A percentile compares a stretch with the other conserved stretches of the same genome.
Conservation (phyloP, 495 filamentous ascomycete species). For the Penicillium lagena region DNA sequence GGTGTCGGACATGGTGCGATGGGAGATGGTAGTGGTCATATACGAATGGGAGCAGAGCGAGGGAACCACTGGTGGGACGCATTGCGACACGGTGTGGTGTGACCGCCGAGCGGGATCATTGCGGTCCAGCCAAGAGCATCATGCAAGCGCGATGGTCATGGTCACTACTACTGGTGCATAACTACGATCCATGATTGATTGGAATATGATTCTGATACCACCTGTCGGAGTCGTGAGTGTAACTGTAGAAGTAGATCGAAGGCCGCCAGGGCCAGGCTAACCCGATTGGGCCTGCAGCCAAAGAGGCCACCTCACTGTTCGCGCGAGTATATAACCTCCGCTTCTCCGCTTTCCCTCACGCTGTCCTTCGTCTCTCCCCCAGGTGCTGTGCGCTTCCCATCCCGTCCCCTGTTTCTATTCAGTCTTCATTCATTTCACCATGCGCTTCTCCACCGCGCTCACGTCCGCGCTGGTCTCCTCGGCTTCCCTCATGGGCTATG, state of each 20-base stretch:
- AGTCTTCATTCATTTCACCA: conserved; percentile 40
- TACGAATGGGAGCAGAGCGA: too few relatives aligned
- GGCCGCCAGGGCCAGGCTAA: conserved; percentile 20
- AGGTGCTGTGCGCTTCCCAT: conserved; percentile 12
- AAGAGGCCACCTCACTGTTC: conserved; percentile 45
- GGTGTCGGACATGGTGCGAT: conserved; percentile 11
- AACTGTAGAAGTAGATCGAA: conserved; percentile 14
- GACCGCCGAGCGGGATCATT: too few relatives aligned
- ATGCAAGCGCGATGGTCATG: too few relatives aligned
- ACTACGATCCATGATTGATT: too few relatives aligned
- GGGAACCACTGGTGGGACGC: too few relatives aligned
- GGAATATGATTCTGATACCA: not conserved
- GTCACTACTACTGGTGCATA: not conserved
- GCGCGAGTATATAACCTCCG: conserved; percentile 27
- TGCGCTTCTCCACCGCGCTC: conserved; percentile 69
- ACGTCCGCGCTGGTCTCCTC: conserved; percentile 60
- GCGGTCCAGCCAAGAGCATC: too few relatives aligned
- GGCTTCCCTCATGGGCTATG: conserved; percentile 64
- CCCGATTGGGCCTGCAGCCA: conserved; percentile 23
- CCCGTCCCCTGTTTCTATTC: conserved; percentile 20
- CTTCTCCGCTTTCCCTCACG: conserved; percentile 25
- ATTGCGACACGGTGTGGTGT: too few relatives aligned
- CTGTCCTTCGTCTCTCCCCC: conserved; percentile 14
- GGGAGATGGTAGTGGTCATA: not conserved
- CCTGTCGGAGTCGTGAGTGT: not conserved